Evolutionary conservation across 495 filamentous ascomycete species (phyloP).

Genomic region (Lindgomyces ingoldianus): DNA sequence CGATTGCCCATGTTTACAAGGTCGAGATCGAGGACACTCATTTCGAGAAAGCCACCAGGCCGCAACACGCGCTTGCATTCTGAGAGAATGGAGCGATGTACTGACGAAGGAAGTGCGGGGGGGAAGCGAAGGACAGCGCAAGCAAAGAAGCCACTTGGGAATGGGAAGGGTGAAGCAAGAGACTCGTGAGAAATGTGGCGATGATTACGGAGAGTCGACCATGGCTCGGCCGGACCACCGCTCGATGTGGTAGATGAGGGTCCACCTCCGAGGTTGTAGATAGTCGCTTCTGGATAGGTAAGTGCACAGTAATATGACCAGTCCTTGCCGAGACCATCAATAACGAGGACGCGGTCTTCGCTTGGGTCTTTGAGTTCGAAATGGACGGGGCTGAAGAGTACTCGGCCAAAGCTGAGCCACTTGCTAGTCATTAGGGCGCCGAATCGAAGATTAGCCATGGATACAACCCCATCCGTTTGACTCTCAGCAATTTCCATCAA

Average conservation of each 20-base stretch:
- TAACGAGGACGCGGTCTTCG: conserved; percentile 70
- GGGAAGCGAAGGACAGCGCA: conserved; percentile 90
- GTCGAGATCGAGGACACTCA: conserved; percentile 47
- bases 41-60: conserved; percentile 80
- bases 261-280: conserved; percentile 75
- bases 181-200: conserved; percentile 76
- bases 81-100: conserved; percentile 77
- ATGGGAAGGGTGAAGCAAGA: conserved; percentile 73
- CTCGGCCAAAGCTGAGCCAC: conserved; percentile 93
- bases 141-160: conserved; percentile 81
- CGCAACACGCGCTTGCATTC: conserved; percentile 91
- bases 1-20: conserved; percentile 54
- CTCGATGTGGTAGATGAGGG: conserved; percentile 41
- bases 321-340: conserved; percentile 90
- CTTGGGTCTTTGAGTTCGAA: conserved; percentile 63
- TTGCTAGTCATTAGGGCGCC: conserved; percentile 74
- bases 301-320: conserved; percentile 98
- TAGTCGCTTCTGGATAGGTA: conserved; percentile 79
- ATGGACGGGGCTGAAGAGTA: conserved; percentile 90
- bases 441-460: conserved; percentile 80
- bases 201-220: conserved; percentile 51
- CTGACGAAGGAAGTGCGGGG: conserved; percentile 65
- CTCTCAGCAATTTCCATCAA: conserved; percentile 54
- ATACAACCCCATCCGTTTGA: conserved; percentile 63
- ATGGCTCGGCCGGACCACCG: conserved; percentile 59